Conservation (phyloP, 495 filamentous ascomycete species). For the Penicillium flavigenum region DNA sequence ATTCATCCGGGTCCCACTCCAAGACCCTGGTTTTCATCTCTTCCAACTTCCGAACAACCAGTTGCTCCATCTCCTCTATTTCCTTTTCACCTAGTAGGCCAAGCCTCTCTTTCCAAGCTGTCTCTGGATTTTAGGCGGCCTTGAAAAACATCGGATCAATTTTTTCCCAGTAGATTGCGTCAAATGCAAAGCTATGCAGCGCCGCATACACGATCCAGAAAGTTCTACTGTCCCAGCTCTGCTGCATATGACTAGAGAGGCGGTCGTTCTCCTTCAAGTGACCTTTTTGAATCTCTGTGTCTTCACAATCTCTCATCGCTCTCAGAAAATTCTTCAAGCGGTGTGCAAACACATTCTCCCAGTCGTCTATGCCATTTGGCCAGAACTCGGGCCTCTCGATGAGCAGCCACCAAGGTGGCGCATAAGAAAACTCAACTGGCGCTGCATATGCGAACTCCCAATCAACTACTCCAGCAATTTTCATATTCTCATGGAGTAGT, state of each 20-base stretch:
- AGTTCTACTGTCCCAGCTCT: neutral
- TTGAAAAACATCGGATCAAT: neutral
- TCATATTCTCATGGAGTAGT: slow-evolving; percentile 17
- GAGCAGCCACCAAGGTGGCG: slow-evolving; percentile 17
- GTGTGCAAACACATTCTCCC: neutral
- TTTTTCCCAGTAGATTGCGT: neutral
- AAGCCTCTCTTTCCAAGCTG: slow-evolving; percentile 16
- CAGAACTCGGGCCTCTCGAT: slow-evolving; percentile 12
- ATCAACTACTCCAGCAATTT: slow-evolving; percentile 13
- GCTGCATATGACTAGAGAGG: neutral
- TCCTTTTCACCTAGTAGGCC: slow-evolving; percentile 3
- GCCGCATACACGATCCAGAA: neutral
- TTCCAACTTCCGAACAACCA: slow-evolving; percentile 8
- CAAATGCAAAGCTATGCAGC: neutral
- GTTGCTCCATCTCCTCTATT: slow-evolving; percentile 12
- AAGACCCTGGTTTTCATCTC: slow-evolving; percentile 8
- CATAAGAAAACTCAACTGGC: slow-evolving; percentile 13
- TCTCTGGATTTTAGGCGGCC: neutral
- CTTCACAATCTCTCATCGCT: neutral
- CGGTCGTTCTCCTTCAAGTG: neutral
- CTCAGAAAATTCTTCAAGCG: neutral
- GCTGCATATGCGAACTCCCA: slow-evolving; percentile 23
- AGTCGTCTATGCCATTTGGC: neutral
- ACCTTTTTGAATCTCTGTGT: neutral
- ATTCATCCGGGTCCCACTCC: slow-evolving; percentile 13